Evolutionary conservation across 768 basidiomycete genomes (phyloP).

Genomic region (Pleurotus salmoneostramineus): DNA sequence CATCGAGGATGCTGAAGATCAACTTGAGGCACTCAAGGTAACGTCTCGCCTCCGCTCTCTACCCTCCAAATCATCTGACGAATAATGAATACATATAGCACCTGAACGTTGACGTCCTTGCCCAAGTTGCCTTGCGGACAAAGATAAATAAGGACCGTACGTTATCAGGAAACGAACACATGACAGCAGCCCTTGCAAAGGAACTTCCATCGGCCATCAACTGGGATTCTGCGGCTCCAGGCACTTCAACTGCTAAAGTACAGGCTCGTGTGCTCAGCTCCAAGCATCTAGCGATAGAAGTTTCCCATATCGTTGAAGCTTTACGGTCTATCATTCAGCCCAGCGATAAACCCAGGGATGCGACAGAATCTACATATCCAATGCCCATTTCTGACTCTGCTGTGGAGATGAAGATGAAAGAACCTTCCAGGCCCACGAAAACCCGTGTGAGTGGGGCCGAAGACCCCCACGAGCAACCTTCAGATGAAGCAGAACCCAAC

Average conservation of each 20-base stretch:
- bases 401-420: slow-evolving; percentile 18
- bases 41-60: slow-evolving; percentile 3
- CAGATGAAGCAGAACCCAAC: slow-evolving; percentile 6
- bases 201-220: slow-evolving; percentile 31
- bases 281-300: slow-evolving; percentile 62
- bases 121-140: slow-evolving; percentile 59
- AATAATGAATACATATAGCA: slow-evolving; percentile 32
- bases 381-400: slow-evolving; percentile 8
- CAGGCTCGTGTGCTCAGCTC: slow-evolving; percentile 75
- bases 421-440: too few species aligned
- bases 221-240: slow-evolving; percentile 28
- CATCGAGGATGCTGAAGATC: slow-evolving; percentile 48
- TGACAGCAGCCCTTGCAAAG: slow-evolving; percentile 39
- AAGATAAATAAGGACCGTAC: slow-evolving; percentile 73
- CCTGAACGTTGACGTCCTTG: slow-evolving; percentile 54
- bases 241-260: slow-evolving; percentile 51
- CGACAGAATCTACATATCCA: slow-evolving; percentile 1
- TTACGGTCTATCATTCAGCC: slow-evolving; percentile 41
- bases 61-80: neutral
- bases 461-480: neutral
- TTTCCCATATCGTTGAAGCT: slow-evolving; percentile 46
- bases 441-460: too few species aligned
- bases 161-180: slow-evolving; percentile 44
- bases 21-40: slow-evolving; percentile 68
- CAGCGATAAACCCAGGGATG: slow-evolving; percentile 8